phyloP scores from a whole-genome alignment of 345 rosid genomes.

The Fremontodendron californicum region DNA sequence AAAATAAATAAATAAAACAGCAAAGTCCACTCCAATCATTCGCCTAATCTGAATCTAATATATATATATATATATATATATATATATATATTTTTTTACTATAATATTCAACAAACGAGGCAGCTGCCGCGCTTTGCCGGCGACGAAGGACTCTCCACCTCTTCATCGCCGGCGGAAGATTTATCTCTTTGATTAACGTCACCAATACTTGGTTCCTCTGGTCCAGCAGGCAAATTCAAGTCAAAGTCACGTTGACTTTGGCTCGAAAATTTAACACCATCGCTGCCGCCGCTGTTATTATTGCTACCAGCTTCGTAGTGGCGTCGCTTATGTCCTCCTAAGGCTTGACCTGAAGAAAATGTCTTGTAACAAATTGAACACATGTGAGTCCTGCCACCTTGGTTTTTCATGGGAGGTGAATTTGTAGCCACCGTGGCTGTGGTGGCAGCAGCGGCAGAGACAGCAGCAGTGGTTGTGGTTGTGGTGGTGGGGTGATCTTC shows the following conservation, averaged over 20 bases:
- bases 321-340: conserved; percentile 75
- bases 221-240: conserved; percentile 56
- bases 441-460: not conserved
- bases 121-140: not conserved
- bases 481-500: conserved; percentile 6
- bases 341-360: conserved; percentile 70
- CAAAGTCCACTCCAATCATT: conserved; percentile 3
- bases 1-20: not conserved
- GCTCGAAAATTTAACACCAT: conserved; percentile 14
- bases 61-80: too few relatives aligned
- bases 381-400: conserved; percentile 41
- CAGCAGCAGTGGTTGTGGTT: not conserved
- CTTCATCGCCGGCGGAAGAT: not conserved
- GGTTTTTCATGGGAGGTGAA: not conserved
- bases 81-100: too few relatives aligned
- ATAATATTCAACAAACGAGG: not conserved
- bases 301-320: conserved; percentile 54
- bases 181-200: conserved; percentile 6
- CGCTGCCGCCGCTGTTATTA: conserved; percentile 14
- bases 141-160: not conserved
- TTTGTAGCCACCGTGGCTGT: not conserved
- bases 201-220: conserved; percentile 14
- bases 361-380: conserved; percentile 64
- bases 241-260: conserved; percentile 51
- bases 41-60: not conserved